Evolutionary conservation across 2,329 filamentous ascomycete genomes (phyloP).

Genomic region (Bipolaris sorokiniana): DNA sequence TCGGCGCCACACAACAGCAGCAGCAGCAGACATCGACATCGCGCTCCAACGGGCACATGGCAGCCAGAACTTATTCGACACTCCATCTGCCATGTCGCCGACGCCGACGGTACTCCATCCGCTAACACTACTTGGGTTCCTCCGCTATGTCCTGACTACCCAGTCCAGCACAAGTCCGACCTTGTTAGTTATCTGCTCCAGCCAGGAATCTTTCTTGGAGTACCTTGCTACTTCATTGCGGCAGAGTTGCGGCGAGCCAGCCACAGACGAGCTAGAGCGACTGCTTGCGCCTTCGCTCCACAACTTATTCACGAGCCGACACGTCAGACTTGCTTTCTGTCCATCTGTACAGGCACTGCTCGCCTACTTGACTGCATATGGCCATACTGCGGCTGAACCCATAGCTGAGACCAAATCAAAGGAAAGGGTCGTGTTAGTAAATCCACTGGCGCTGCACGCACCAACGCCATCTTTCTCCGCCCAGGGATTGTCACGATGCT

Average conservation of each 20-base stretch:
- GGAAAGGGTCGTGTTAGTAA: constrained; percentile 65
- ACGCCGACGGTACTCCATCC: constrained; percentile 49
- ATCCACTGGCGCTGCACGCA: constrained; percentile 69
- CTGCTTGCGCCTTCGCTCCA: constrained; percentile 70
- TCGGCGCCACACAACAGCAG: constrained; percentile 4
- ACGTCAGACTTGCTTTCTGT: constrained; percentile 73
- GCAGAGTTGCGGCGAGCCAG: constrained; percentile 18
- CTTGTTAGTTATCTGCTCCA: constrained; percentile 73
- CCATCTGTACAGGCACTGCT: constrained; percentile 78
- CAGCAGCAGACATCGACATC: constrained; percentile 9
- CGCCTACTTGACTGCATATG: constrained; percentile 68
- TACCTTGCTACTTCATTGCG: constrained; percentile 61
- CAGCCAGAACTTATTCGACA: constrained; percentile 5
- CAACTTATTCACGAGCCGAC: constrained; percentile 70
- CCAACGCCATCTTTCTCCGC: constrained; percentile 76
- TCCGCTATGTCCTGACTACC: constrained; percentile 67
- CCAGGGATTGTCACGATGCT: constrained; percentile 70
- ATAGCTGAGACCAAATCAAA: constrained; percentile 12
- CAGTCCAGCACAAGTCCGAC: constrained; percentile 60
- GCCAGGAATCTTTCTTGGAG: constrained; percentile 68
- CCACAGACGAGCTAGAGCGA: constrained; percentile 24
- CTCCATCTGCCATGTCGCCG: constrained; percentile 21
- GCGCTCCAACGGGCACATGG: constrained; percentile 14
- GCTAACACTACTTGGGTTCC: constrained; percentile 57
- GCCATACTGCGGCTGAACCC: constrained; percentile 16